Percentiles rank a stretch among this genome's conserved stretches.
phyloP scores from a whole-genome alignment of 164 flowering plant species.

The Pachysandra terminalis region DNA sequence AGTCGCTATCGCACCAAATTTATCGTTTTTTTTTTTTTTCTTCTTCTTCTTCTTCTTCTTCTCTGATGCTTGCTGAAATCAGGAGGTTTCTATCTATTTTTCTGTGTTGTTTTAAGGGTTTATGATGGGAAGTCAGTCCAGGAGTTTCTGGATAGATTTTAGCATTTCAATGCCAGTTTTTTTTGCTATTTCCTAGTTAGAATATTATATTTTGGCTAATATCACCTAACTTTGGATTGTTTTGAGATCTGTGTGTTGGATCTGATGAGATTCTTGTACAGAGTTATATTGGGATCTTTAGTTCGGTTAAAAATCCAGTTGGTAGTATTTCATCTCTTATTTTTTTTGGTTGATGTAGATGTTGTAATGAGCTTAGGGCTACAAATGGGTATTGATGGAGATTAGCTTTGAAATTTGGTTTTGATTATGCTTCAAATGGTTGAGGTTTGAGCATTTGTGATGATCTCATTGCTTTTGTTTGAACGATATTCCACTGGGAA shows the following conservation, averaged over 20 bases:
- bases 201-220: too few relatives aligned
- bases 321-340: too few relatives aligned
- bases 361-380: background rate
- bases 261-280: background rate
- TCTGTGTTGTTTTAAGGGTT: too few relatives aligned
- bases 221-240: background rate
- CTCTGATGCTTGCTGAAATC: too few relatives aligned
- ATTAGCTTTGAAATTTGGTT: conserved; percentile 4
- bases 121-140: too few relatives aligned
- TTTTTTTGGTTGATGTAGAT: background rate
- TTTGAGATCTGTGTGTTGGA: background rate
- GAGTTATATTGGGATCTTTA: background rate
- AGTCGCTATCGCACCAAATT: too few relatives aligned
- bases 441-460: conserved; percentile 1
- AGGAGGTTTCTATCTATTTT: too few relatives aligned
- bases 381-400: conserved; percentile 4
- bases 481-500: background rate
- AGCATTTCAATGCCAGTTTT: too few relatives aligned
- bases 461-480: background rate
- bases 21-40: too few relatives aligned
- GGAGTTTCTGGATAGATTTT: too few relatives aligned
- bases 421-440: conserved; percentile 3
- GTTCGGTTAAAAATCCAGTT: background rate
- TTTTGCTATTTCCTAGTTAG: too few relatives aligned
- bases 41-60: too few relatives aligned